Conservation (phyloP, 192 early-diverging fungal species). For the Podila epicladia region DNA sequence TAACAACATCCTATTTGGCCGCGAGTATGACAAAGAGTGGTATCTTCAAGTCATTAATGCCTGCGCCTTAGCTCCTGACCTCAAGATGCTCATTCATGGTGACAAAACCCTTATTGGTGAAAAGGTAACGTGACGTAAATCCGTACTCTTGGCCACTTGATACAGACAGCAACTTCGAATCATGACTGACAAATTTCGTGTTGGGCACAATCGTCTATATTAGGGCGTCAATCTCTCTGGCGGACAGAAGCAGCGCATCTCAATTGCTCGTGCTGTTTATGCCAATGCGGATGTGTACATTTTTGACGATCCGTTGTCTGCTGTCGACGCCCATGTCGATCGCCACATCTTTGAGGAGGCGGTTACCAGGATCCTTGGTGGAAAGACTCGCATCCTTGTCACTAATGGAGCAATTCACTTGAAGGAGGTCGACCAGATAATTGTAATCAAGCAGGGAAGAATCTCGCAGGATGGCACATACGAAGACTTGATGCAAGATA, state of each 20-base stretch:
- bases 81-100: slow-evolving; percentile 85
- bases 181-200: neutral
- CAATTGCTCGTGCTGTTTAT: slow-evolving; percentile 84
- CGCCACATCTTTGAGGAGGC: slow-evolving; percentile 54
- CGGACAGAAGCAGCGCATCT: slow-evolving; percentile 85
- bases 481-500: slow-evolving; percentile 64
- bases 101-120: slow-evolving; percentile 94
- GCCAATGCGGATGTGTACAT: slow-evolving; percentile 74
- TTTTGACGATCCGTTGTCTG: slow-evolving; percentile 65
- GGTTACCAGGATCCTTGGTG: slow-evolving; percentile 61
- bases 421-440: slow-evolving; percentile 69
- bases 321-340: slow-evolving; percentile 73
- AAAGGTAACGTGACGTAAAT: slow-evolving; percentile 47
- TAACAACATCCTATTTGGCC: slow-evolving; percentile 94
- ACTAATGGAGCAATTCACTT: slow-evolving; percentile 84
- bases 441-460: slow-evolving; percentile 75
- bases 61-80: slow-evolving; percentile 87
- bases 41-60: slow-evolving; percentile 68
- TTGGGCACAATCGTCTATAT: neutral
- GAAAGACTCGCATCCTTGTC: slow-evolving; percentile 82
- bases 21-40: slow-evolving; percentile 72
- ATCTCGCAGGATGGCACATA: slow-evolving; percentile 75
- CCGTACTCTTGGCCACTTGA: slow-evolving; percentile 6
- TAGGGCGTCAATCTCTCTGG: slow-evolving; percentile 90
- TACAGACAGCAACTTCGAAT: neutral